Percentiles rank a stretch among this genome's conserved stretches.
Conservation (phyloP, 306 rosid genomes). For the Quercus cerris region DNA sequence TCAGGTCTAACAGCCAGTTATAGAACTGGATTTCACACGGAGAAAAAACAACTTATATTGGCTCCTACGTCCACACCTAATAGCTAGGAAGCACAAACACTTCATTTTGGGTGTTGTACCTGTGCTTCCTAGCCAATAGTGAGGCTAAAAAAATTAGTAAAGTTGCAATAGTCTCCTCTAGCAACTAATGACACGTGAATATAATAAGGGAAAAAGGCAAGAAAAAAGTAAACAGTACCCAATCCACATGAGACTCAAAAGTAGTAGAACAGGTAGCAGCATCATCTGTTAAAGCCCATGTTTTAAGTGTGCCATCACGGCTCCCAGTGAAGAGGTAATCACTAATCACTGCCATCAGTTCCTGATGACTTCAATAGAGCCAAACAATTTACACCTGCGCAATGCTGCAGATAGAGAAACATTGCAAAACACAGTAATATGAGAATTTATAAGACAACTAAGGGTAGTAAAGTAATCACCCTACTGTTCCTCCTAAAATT, state of each 20-base stretch:
- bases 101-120: no score
- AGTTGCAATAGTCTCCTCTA: not conserved
- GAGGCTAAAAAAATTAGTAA: no score
- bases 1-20: not conserved
- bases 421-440: constrained; percentile 13
- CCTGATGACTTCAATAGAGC: constrained; percentile 55
- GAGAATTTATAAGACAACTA: not conserved
- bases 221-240: constrained; percentile 49
- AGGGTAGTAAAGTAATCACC: not conserved
- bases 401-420: constrained; percentile 69
- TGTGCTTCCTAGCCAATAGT: no score
- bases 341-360: constrained; percentile 60
- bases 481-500: not conserved
- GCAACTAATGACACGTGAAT: not conserved
- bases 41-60: not conserved
- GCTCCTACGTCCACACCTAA: not conserved
- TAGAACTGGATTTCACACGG: not conserved
- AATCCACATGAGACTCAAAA: constrained; percentile 98
- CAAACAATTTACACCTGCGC: constrained; percentile 91
- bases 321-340: constrained; percentile 92
- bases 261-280: constrained; percentile 83
- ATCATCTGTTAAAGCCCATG: constrained; percentile 74
- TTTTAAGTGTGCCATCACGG: constrained; percentile 95
- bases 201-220: constrained; percentile 1
- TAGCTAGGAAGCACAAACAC: not conserved